Evolutionary conservation across 495 filamentous ascomycete genomes (phyloP), one percentile per base, ranked within the genome.

Genomic region (Aspergillus incahuasiensis): DNA sequence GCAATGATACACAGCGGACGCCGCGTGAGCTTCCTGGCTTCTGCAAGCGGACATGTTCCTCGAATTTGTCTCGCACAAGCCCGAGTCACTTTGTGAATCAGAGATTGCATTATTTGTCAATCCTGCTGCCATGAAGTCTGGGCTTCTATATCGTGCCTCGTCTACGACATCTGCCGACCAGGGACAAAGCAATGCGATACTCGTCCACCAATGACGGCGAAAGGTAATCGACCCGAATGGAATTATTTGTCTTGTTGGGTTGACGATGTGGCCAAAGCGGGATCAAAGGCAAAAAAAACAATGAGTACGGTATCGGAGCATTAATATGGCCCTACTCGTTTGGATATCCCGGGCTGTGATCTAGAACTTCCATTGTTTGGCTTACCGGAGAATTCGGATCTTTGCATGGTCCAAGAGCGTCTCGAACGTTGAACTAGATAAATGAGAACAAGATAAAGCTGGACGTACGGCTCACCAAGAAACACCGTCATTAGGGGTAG

Each of bases 381-480:
- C 25, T 15, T 32, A 48, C 38, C 52, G 58, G 43, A 40, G 44
- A 30, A 52, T 35, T 51, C 59, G 53, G 51, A 52, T 42, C 62
- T 46, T 61, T 63, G 62, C 61, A 64, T 63, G 61, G 63, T 66
- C 59, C 56, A 65, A 61, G 39, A 55, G 54, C 64, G 63, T 63
- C 63, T 59, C 60, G 59, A 66, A 58, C 57, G 55, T 57, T 58
- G 58, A 56, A 60, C 34, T 58, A 58, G 52, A 60, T 59, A 52
- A 59, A 58, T 48, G 43, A 48, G 53, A 47, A 25, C 55, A 46
- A 61, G 51, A 63, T 61, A 52, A 63, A 48, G 62, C 58, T 50
- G 54, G 63, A 66, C 61, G 57, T 55, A 52, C 53, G 48, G 58
- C 52, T 60, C 32, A 60, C 50, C 58, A 47, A 55, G 24, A 49